phyloP scores from a whole-genome alignment of 2,329 filamentous ascomycete species.

The Calcarisporium arbuscula region DNA sequence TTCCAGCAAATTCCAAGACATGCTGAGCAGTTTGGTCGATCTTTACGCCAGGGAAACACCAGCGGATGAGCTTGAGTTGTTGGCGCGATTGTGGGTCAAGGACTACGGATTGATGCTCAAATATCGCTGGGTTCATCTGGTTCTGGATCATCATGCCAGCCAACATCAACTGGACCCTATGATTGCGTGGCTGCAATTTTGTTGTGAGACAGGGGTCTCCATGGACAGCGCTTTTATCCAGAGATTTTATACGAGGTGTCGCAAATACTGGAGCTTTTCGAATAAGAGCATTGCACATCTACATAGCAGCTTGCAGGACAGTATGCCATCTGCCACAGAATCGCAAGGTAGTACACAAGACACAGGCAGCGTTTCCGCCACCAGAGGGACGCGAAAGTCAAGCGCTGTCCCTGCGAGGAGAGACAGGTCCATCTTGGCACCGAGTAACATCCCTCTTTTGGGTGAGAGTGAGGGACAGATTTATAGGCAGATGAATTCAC shows the following conservation, averaged over 20 bases:
- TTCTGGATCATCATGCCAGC: slow-evolving; percentile 24
- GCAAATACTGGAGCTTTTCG: slow-evolving; percentile 27
- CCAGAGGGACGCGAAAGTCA: too few species aligned
- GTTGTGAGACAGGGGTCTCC: slow-evolving; percentile 19
- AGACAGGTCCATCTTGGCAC: too few species aligned
- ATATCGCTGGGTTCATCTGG: slow-evolving; percentile 20
- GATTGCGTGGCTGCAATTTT: slow-evolving; percentile 26
- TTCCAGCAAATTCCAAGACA: slow-evolving; percentile 17
- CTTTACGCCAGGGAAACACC: slow-evolving; percentile 20
- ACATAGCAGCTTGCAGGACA: slow-evolving; percentile 5
- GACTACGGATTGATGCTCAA: slow-evolving; percentile 20
- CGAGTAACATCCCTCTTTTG: too few species aligned
- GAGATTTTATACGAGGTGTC: slow-evolving; percentile 20
- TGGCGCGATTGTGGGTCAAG: slow-evolving; percentile 21
- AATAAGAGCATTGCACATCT: slow-evolving; percentile 17
- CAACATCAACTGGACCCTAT: slow-evolving; percentile 20
- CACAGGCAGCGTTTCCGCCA: too few species aligned
- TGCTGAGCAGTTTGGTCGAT: slow-evolving; percentile 27
- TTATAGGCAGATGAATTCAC: slow-evolving; percentile 6
- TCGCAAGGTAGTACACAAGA: too few species aligned
- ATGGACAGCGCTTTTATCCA: slow-evolving; percentile 23
- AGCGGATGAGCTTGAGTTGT: slow-evolving; percentile 18
- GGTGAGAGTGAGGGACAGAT: slow-evolving; percentile 11
- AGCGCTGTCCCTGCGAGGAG: too few species aligned
- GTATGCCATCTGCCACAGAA: too few species aligned